Conservation (phyloP, 768 basidiomycete species). For the Collybia nuda region DNA sequence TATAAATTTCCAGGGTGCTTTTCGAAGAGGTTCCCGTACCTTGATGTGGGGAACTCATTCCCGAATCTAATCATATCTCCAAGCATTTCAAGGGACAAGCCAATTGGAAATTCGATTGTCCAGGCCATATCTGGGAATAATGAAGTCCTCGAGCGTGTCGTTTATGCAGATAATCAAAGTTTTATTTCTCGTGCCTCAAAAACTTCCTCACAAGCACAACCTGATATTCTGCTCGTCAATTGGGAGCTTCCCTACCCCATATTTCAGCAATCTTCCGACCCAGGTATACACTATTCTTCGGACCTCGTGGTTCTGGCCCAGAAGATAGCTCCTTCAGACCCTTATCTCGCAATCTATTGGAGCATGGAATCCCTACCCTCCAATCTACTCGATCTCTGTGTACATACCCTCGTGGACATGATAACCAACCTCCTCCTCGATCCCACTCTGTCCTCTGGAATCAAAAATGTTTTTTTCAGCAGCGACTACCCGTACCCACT, state of each 20-base stretch:
- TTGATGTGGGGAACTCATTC: slow-evolving; percentile 15
- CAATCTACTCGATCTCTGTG: slow-evolving; percentile 44
- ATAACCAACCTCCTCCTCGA: slow-evolving; percentile 34
- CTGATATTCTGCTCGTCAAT: slow-evolving; percentile 50
- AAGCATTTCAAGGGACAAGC: neutral
- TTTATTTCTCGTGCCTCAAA: neutral
- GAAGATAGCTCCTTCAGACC: slow-evolving; percentile 29
- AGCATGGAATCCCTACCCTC: slow-evolving; percentile 50
- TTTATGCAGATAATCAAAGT: too few species aligned
- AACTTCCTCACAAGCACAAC: neutral
- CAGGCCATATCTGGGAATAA: slow-evolving; percentile 7
- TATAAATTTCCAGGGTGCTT: slow-evolving; percentile 22
- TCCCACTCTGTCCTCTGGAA: slow-evolving; percentile 21
- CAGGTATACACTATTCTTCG: slow-evolving; percentile 41
- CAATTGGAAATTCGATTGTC: slow-evolving; percentile 13
- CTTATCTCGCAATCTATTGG: slow-evolving; percentile 58
- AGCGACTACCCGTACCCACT: slow-evolving; percentile 48
- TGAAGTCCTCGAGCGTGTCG: neutral
- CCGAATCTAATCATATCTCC: slow-evolving; percentile 2
- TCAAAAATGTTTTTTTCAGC: slow-evolving; percentile 53
- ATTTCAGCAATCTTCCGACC: slow-evolving; percentile 25
- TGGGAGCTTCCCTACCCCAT: slow-evolving; percentile 52
- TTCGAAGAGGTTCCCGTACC: slow-evolving; percentile 15
- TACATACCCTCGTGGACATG: slow-evolving; percentile 44
- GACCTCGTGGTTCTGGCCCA: slow-evolving; percentile 40